A percentile compares a stretch with the other conserved stretches of the same genome.
Conservation (phyloP, 2,329 filamentous ascomycete genomes). For the Fusarium chaquense region DNA sequence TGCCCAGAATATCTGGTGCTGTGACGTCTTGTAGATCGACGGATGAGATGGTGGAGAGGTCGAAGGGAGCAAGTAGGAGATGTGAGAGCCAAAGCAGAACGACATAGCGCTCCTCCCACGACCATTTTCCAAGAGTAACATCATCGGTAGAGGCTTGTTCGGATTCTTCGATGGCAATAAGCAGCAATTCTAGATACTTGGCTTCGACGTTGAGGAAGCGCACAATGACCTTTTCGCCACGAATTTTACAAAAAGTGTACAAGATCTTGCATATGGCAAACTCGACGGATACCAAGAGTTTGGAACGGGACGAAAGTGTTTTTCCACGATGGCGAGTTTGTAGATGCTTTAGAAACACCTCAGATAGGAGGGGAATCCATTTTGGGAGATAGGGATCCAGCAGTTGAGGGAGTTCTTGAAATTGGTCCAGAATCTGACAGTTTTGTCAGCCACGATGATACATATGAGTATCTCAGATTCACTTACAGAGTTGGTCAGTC, state of each 20-base stretch:
- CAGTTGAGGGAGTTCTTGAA: slow-evolving; percentile 95
- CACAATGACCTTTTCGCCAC: slow-evolving; percentile 91
- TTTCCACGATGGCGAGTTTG: slow-evolving; percentile 59
- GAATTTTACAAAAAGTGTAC: slow-evolving; percentile 93
- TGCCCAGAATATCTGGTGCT: slow-evolving; percentile 57
- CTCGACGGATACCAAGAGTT: slow-evolving; percentile 68
- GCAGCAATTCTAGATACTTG: slow-evolving; percentile 82
- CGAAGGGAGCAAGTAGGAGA: slow-evolving; percentile 87
- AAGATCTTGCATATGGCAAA: slow-evolving; percentile 82
- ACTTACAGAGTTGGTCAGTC: slow-evolving; percentile 61
- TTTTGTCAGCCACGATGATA: slow-evolving; percentile 1
- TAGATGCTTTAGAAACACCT: slow-evolving; percentile 79
- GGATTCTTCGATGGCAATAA: slow-evolving; percentile 77
- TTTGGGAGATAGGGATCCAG: slow-evolving; percentile 84
- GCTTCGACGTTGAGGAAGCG: slow-evolving; percentile 93
- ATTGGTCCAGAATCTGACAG: slow-evolving; percentile 77
- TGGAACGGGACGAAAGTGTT: slow-evolving; percentile 48
- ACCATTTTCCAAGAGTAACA: slow-evolving; percentile 57
- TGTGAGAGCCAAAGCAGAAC: slow-evolving; percentile 90
- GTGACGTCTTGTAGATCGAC: slow-evolving; percentile 62
- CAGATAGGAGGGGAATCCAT: slow-evolving; percentile 79
- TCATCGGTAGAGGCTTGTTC: slow-evolving; percentile 51
- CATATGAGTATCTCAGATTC: background rate
- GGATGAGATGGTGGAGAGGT: slow-evolving; percentile 85
- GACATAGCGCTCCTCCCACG: slow-evolving; percentile 91